These are phyloP conservation scores for Yarrowia galli DNA, from an alignment of 1,139 yeast species.

Conservation along the genomic window DNA sequence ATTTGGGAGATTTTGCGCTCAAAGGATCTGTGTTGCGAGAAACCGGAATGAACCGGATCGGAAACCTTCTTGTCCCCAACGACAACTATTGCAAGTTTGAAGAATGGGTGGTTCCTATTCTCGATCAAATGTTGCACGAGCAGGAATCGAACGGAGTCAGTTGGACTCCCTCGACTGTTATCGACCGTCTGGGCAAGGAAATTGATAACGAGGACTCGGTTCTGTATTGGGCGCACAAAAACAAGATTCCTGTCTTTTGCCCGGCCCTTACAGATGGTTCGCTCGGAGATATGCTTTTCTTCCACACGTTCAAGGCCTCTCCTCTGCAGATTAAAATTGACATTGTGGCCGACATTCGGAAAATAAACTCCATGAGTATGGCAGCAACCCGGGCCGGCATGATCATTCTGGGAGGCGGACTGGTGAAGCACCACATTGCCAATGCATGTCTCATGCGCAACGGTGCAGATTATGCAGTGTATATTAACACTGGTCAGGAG, in stretches of 20 bases:
- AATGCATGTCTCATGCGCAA: constrained; percentile 99
- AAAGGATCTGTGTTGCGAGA: constrained; percentile 85
- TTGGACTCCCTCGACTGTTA: constrained; percentile 94
- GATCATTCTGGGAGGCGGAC: constrained; percentile 95
- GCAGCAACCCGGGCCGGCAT: constrained; percentile 95
- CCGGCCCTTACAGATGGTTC: constrained; percentile 99
- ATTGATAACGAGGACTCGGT: constrained; percentile 94
- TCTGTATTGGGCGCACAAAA: constrained; percentile 96
- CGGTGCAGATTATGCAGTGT: constrained; percentile 98
- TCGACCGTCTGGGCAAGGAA: constrained; percentile 93
- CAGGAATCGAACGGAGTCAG: constrained; percentile 66
- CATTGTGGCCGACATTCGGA: constrained; percentile 91
- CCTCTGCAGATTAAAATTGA: constrained; percentile 90
- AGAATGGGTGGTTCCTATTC: constrained; percentile 96
- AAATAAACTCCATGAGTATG: constrained; percentile 91
- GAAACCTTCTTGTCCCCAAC: constrained; percentile 94
- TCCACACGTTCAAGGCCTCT: constrained; percentile 94
- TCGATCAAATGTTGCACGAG: constrained; percentile 86
- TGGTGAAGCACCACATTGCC: constrained; percentile 94
- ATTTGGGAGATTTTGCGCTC: constrained; percentile 85
- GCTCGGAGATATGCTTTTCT: constrained; percentile 97
- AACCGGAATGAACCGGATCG: constrained; percentile 96
- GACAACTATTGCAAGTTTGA: constrained; percentile 97
- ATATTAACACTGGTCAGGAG: constrained; percentile 97
- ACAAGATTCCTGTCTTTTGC: constrained; percentile 93